These are phyloP conservation scores for Odontarrhena argentea DNA, from an alignment of 345 rosid genomes.

Conservation along the genomic window DNA sequence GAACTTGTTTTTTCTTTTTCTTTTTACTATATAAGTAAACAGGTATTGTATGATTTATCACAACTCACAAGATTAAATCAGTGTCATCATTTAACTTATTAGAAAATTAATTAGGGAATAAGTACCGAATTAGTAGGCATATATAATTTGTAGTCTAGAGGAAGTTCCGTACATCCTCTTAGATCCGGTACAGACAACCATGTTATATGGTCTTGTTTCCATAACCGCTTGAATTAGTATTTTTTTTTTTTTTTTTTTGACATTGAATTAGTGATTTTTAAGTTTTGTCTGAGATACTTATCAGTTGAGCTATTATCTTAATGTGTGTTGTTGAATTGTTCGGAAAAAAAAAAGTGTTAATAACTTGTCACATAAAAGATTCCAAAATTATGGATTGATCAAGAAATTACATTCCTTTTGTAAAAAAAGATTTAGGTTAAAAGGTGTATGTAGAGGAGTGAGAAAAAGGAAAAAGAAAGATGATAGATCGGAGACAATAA, in stretches of 20 bases:
- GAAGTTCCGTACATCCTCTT: too few species aligned
- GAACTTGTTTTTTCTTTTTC: neutral
- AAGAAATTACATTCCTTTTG: constrained; percentile 14
- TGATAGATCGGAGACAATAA: constrained; percentile 36
- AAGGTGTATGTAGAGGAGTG: constrained; percentile 26
- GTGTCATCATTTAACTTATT: neutral
- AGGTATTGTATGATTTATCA: constrained; percentile 12
- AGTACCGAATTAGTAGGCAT: neutral
- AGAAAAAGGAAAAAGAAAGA: constrained; percentile 23
- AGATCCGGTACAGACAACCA: too few species aligned
- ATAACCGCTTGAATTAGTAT: too few species aligned
- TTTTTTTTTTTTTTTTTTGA: too few species aligned
- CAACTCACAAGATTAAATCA: neutral
- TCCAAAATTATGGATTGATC: constrained; percentile 1
- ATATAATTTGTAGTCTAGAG: too few species aligned
- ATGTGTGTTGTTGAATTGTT: too few species aligned
- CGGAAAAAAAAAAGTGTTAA: neutral
- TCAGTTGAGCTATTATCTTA: too few species aligned
- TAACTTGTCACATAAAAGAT: constrained; percentile 9
- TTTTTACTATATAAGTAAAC: neutral
- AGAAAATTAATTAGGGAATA: neutral
- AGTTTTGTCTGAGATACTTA: too few species aligned
- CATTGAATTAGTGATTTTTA: too few species aligned
- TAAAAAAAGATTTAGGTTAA: constrained; percentile 23
- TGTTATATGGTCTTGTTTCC: too few species aligned